phyloP scores from a whole-genome alignment of 805 yeast genomes.

The Lachancea sp. region DNA sequence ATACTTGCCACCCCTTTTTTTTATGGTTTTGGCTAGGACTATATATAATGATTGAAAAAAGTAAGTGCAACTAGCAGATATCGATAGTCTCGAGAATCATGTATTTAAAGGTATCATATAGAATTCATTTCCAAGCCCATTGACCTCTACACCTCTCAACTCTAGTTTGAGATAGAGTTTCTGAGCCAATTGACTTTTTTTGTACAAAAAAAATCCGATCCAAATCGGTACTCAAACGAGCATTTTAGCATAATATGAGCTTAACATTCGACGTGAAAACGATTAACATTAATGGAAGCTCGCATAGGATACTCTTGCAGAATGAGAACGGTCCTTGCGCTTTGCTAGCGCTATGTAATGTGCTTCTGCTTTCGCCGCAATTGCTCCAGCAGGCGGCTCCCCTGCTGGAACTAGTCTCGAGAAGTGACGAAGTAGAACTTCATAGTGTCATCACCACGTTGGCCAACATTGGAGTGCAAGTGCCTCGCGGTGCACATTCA shows the following conservation, averaged over 20 bases:
- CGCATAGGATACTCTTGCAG: conserved; percentile 58
- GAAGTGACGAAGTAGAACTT: conserved; percentile 32
- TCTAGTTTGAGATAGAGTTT: too few relatives aligned
- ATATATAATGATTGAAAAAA: too few relatives aligned
- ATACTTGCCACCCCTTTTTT: too few relatives aligned
- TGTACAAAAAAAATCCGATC: neutral
- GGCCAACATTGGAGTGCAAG: conserved; percentile 41
- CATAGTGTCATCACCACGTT: conserved; percentile 42
- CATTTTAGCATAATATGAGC: neutral
- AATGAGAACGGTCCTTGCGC: conserved; percentile 88
- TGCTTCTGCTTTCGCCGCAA: conserved; percentile 48
- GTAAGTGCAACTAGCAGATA: too few relatives aligned
- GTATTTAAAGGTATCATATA: too few relatives aligned
- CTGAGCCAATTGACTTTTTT: neutral
- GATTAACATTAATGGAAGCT: conserved; percentile 31
- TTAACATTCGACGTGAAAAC: conserved; percentile 19
- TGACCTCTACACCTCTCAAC: too few relatives aligned
- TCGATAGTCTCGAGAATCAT: too few relatives aligned
- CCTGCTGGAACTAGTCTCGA: conserved; percentile 30
- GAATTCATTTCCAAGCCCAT: too few relatives aligned
- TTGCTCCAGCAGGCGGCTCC: conserved; percentile 21
- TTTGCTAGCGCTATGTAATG: conserved; percentile 67
- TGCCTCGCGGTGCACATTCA: conserved; percentile 23
- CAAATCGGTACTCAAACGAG: neutral
- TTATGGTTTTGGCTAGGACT: too few relatives aligned